Conservation (phyloP, 441 rosid genomes). For the Metrosideros polymorpha region DNA sequence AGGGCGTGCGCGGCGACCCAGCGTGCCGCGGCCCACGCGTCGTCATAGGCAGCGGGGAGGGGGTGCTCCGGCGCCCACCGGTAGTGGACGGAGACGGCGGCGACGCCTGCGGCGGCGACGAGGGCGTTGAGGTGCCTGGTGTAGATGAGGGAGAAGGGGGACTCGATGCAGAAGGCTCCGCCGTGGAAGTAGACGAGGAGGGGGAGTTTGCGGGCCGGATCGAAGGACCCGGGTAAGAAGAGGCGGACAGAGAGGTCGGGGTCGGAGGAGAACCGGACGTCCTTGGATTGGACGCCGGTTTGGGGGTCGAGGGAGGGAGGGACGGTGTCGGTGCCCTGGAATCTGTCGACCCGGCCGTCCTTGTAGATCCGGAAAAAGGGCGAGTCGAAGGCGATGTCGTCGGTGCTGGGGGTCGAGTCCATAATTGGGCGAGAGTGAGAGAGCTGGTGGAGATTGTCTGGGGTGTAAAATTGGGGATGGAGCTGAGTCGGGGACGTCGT, state of each 20-base stretch:
- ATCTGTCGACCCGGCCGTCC: slow-evolving; percentile 22
- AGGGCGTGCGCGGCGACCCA: slow-evolving; percentile 23
- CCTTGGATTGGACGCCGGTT: slow-evolving; percentile 35
- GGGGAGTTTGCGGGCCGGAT: slow-evolving; percentile 16
- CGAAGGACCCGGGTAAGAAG: slow-evolving; percentile 11
- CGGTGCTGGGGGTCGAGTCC: not conserved
- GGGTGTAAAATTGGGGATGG: not conserved
- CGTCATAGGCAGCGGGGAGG: slow-evolving; percentile 24
- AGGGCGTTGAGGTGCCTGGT: not conserved
- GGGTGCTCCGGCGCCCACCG: slow-evolving; percentile 29
- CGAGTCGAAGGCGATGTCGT: slow-evolving; percentile 1
- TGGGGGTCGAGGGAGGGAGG: slow-evolving; percentile 25
- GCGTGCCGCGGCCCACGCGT: slow-evolving; percentile 20
- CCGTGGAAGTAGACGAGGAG: slow-evolving; percentile 31
- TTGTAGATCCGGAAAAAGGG: slow-evolving; percentile 29
- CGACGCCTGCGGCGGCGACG: slow-evolving; percentile 4
- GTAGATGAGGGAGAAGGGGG: slow-evolving; percentile 3
- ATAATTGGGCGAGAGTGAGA: not conserved
- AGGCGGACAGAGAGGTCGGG: slow-evolving; percentile 29
- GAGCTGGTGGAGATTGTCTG: not conserved
- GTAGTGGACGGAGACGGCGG: slow-evolving; percentile 20
- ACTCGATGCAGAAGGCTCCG: slow-evolving; percentile 25
- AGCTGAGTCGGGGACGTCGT: not conserved
- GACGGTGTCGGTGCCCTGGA: slow-evolving; percentile 2
- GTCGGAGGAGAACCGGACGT: slow-evolving; percentile 23